phyloP scores from a whole-genome alignment of 768 basidiomycete species.

The Pisolithus microcarpus region DNA sequence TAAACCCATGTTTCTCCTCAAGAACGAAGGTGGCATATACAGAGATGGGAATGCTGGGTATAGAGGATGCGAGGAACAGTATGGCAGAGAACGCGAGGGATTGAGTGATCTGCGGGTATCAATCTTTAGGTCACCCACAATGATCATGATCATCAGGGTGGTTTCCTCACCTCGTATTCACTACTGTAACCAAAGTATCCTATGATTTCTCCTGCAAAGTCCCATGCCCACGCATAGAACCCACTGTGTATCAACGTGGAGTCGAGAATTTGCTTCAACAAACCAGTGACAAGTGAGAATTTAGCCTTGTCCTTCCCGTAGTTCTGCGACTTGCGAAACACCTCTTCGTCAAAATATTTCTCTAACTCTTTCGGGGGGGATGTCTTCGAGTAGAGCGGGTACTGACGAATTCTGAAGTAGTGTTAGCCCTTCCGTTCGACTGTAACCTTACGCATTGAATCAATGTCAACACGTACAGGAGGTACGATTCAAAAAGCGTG shows the following conservation, averaged over 20 bases:
- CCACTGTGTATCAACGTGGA: constrained; percentile 67
- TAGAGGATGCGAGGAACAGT: constrained; percentile 55
- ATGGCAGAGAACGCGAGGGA: constrained; percentile 72
- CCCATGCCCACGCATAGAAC: constrained; percentile 82
- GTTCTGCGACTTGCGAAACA: constrained; percentile 82
- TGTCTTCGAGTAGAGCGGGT: constrained; percentile 73
- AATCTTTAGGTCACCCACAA: not conserved
- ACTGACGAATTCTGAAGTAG: constrained; percentile 59
- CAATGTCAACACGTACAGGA: constrained; percentile 52
- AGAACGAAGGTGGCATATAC: constrained; percentile 89
- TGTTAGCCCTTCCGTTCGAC: not conserved
- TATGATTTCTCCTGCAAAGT: constrained; percentile 45
- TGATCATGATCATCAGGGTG: not conserved
- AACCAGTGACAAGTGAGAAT: constrained; percentile 65
- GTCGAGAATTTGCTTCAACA: constrained; percentile 69
- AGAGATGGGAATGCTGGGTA: constrained; percentile 68
- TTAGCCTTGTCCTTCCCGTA: constrained; percentile 90
- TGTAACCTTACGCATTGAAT: not conserved
- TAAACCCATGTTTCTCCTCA: constrained; percentile 95
- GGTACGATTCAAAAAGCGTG: constrained; percentile 80
- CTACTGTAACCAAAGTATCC: constrained; percentile 52
- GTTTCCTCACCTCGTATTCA: constrained; percentile 57
- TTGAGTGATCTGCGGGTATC: constrained; percentile 60
- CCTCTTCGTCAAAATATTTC: constrained; percentile 56
- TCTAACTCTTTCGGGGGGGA: constrained; percentile 67